Evolutionary conservation across 768 basidiomycete species (phyloP), one percentile per base, ranked within the genome.

Genomic region (Neoboletus brunneissimus): DNA sequence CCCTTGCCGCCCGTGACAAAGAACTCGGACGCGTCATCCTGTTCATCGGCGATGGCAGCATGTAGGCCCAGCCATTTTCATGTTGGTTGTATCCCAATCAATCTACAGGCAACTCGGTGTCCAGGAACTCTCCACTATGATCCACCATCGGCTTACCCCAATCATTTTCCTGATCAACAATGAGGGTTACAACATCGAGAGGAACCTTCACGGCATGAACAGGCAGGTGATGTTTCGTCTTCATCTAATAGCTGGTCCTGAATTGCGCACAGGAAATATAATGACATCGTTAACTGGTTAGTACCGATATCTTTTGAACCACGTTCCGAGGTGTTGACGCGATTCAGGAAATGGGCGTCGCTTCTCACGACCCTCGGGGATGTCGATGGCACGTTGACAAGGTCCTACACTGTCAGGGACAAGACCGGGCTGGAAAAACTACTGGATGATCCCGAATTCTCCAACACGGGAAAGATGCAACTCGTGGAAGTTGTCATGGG

Each of bases 161-260:
- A 91, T 94, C 70, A 78, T 94, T 32, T 94, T 94, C 71, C 76
- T 92, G 20, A 71, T 92, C 48, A 91, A 91, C 70, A 92, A 91
- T 68, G 77, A 75, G 18, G 88, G 91, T 0, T 96, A 96, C 73
- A 89, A 89, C 20, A 93, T 98, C 51, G 95, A 98, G 75, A 81
- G 88, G 18, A 81, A 78, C 60, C 76, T 89, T 43, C 89, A 93
- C 57, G 88, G 88, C 20, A 79, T 76, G 72, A 64, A 79, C 23
- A 75, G 83, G 84, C 77, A 23, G 13, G 75, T 59, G 11, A 18
- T 7, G 0, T 40, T 20, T 44, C 29, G 12, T 18, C 5, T 20
- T 35, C 0, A 8, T 10, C 2, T 12, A 15, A 5, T 5, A 16
- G 27, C 12, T 15, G 3, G 0, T 38, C 9, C 44, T 59, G 18